These are phyloP conservation scores for Scheffersomyces titani DNA, from an alignment of 1,139 yeast species.

Conservation along the genomic window DNA sequence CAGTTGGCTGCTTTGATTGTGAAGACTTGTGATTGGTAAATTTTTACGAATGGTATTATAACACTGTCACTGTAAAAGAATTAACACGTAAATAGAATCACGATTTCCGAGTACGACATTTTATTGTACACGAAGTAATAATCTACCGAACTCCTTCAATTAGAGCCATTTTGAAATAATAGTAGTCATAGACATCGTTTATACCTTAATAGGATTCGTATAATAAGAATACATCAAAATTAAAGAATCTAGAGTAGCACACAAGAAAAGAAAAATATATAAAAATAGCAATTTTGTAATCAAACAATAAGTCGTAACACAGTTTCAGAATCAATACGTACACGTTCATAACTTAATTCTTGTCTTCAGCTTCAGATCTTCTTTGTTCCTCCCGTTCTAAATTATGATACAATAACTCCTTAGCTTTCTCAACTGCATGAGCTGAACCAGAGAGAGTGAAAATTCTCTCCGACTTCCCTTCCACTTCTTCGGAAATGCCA, in stretches of 20 bases:
- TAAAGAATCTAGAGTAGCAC: not conserved
- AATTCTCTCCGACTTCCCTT: slow-evolving; percentile 62
- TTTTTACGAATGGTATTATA: no score
- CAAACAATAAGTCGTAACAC: not conserved
- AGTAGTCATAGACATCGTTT: not conserved
- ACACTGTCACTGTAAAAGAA: not conserved
- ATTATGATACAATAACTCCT: slow-evolving; percentile 67
- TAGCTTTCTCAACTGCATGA: slow-evolving; percentile 68
- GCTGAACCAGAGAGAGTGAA: slow-evolving; percentile 74
- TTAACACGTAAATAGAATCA: no score
- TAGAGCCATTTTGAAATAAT: not conserved
- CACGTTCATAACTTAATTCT: not conserved
- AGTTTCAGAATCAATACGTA: not conserved
- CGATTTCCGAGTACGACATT: not conserved
- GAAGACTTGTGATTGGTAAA: slow-evolving; percentile 45
- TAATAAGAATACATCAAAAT: not conserved
- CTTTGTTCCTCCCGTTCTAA: slow-evolving; percentile 78
- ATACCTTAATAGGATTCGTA: not conserved
- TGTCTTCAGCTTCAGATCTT: slow-evolving; percentile 39
- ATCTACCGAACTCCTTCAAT: not conserved
- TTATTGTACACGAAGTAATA: no score
- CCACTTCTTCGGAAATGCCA: slow-evolving; percentile 72
- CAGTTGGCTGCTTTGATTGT: slow-evolving; percentile 54
- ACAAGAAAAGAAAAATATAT: not conserved
- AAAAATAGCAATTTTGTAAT: not conserved